These are phyloP conservation scores for Pseudogymnoascus sp. DNA, from an alignment of 2,329 filamentous ascomycete genomes.

Conservation along the genomic window DNA sequence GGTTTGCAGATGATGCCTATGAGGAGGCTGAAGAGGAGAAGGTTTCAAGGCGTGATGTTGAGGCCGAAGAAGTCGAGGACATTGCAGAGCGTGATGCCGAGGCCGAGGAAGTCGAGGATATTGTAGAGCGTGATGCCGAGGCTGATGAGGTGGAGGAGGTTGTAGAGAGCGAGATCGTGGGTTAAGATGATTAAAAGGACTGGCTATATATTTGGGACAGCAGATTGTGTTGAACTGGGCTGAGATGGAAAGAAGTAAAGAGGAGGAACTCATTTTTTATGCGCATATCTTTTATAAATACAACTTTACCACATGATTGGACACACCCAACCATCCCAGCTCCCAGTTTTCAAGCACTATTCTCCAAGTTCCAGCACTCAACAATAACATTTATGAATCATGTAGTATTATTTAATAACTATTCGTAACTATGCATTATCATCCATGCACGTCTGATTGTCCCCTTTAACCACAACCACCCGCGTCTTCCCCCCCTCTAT, in stretches of 20 bases:
- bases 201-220: neutral
- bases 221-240: neutral
- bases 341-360: neutral
- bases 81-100: neutral
- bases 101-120: neutral
- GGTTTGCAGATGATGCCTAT: neutral
- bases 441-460: neutral
- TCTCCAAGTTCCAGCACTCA: neutral
- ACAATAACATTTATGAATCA: neutral
- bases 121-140: neutral
- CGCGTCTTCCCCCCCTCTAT: neutral
- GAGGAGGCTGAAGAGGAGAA: neutral
- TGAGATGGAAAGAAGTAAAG: neutral
- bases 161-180: neutral
- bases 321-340: neutral
- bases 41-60: neutral
- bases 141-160: neutral
- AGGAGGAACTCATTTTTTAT: neutral
- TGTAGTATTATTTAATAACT: neutral
- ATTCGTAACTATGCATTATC: neutral
- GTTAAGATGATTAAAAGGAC: neutral
- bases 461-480: neutral
- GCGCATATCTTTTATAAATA: neutral
- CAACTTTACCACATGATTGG: too few relatives aligned
- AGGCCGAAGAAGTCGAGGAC: neutral